Evolutionary conservation across 164 flowering plant genomes (phyloP).

Genomic region (Aristolochia fimbriata): DNA sequence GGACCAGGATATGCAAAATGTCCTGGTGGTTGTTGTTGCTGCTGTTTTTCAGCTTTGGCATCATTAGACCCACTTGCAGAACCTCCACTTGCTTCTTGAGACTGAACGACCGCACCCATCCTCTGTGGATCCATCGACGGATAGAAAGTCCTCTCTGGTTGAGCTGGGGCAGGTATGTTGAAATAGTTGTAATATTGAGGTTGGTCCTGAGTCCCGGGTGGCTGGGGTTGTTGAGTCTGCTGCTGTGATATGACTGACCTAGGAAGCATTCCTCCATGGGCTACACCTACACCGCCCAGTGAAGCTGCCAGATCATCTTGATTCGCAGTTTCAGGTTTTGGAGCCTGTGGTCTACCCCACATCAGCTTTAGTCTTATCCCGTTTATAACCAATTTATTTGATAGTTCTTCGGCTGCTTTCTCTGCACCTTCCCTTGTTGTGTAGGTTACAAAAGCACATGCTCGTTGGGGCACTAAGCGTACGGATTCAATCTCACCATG

Average conservation of each 20-base stretch:
- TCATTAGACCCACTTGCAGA: slow-evolving; percentile 36
- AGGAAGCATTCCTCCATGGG: slow-evolving; percentile 79
- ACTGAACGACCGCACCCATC: slow-evolving; percentile 72
- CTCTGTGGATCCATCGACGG: slow-evolving; percentile 97
- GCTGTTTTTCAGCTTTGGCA: slow-evolving; percentile 37
- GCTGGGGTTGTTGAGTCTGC: slow-evolving; percentile 49
- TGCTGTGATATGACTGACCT: slow-evolving; percentile 83
- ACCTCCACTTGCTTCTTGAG: slow-evolving; percentile 55
- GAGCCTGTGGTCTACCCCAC: slow-evolving; percentile 92
- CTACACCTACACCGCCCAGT: slow-evolving; percentile 50
- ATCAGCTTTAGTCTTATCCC: slow-evolving; percentile 78
- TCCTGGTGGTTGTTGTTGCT: slow-evolving; percentile 12
- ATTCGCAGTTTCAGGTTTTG: slow-evolving; percentile 44
- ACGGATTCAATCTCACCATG: slow-evolving; percentile 95
- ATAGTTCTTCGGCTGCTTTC: slow-evolving; percentile 91
- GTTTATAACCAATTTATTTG: slow-evolving; percentile 80
- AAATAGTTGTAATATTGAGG: slow-evolving; percentile 43
- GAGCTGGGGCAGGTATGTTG: slow-evolving; percentile 75
- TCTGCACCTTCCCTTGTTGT: slow-evolving; percentile 94
- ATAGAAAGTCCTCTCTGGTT: slow-evolving; percentile 60
- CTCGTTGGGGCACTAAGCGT: slow-evolving; percentile 65
- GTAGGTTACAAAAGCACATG: slow-evolving; percentile 93
- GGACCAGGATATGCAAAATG: slow-evolving; percentile 35
- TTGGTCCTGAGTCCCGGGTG: slow-evolving; percentile 56
- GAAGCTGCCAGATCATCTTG: slow-evolving; percentile 43